These are phyloP conservation scores for Silene vulgaris DNA, from an alignment of 179 eudicot species.

Conservation along the genomic window DNA sequence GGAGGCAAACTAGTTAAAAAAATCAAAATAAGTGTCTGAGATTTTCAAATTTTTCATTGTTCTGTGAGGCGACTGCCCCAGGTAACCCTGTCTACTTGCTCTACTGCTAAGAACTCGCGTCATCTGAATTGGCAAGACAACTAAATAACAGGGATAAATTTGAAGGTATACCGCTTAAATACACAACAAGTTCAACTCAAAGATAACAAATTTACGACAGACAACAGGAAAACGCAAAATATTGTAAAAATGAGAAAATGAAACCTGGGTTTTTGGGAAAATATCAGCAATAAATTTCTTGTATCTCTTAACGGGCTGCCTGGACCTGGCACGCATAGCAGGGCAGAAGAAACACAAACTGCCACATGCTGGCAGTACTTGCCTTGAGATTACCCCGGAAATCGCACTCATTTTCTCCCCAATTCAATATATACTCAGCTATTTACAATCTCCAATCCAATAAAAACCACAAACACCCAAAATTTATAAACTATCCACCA, in stretches of 20 bases:
- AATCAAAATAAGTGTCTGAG: too few relatives aligned
- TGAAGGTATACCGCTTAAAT: too few relatives aligned
- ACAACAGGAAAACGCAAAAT: not conserved
- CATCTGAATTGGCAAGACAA: too few relatives aligned
- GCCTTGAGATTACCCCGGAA: slow-evolving; percentile 86
- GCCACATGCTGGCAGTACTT: slow-evolving; percentile 86
- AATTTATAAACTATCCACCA: not conserved
- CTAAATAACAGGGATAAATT: too few relatives aligned
- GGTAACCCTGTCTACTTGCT: too few relatives aligned
- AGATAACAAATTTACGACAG: not conserved
- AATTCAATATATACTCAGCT: slow-evolving; percentile 1
- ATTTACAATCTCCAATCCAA: slow-evolving; percentile 21
- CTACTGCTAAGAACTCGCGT: too few relatives aligned
- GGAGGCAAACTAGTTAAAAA: too few relatives aligned
- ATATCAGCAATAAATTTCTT: slow-evolving; percentile 83
- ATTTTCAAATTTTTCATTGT: too few relatives aligned
- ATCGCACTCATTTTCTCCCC: slow-evolving; percentile 52
- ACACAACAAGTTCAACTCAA: too few relatives aligned
- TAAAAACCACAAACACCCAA: not conserved
- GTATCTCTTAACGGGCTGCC: slow-evolving; percentile 97
- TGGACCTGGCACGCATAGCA: slow-evolving; percentile 72
- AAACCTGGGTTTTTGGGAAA: slow-evolving; percentile 74
- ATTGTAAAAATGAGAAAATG: slow-evolving; percentile 21
- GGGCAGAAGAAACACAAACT: slow-evolving; percentile 85
- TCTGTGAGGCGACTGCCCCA: too few relatives aligned